Evolutionary conservation across 2,329 filamentous ascomycete genomes (phyloP), one percentile per base, ranked within the genome.

Genomic region (Diaporthe vexans): DNA sequence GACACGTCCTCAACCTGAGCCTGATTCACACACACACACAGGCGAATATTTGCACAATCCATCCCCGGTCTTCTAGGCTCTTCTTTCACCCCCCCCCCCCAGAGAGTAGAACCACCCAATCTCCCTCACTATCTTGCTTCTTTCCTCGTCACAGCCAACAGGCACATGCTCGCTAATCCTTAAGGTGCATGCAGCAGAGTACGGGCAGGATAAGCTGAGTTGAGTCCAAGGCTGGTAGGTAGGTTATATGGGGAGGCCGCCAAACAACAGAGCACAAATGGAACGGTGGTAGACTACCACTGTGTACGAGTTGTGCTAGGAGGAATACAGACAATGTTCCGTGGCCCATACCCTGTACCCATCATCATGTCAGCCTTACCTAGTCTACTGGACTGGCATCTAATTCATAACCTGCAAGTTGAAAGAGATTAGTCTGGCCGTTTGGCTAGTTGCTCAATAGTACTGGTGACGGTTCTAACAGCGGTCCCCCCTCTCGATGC

Each of bases 21-120:
- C 57, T 65, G 58, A 56, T 56, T 73, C 54, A 43, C 37, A 68
- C n/a, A n/a, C n/a, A 11, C 63, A 58, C n/a, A 11, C 63, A 51
- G 24, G 9, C 15, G 1, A 37, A 46, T 10, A 51, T 56, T 54
- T 24, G 33, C 48, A 54, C 56, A 1, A 40, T 24, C 43, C 56
- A 9, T 43, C 48, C 29, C 13, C 56, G 7, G 56, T 71, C 57
- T 54, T 37, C 56, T 52, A 26, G 29, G 40, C 17, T 59, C 26
- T 52, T 68, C 63, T 54, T 33, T 68, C 33, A 43, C 48, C 10
- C 33, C 19, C n/a, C 13, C 15, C 48, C 24, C 33, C 19, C n/a
- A 37, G 21, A 43, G 29, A 6, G 54, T 33, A 52, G n/a, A 54
- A 68, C 11, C 63, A 48, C 63, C 48, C 37, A 54, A 26, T 54